A percentile compares a stretch with the other conserved stretches of the same genome.
Evolutionary conservation across 164 flowering plant species (phyloP).

Genomic region (Stephania yunnanensis): DNA sequence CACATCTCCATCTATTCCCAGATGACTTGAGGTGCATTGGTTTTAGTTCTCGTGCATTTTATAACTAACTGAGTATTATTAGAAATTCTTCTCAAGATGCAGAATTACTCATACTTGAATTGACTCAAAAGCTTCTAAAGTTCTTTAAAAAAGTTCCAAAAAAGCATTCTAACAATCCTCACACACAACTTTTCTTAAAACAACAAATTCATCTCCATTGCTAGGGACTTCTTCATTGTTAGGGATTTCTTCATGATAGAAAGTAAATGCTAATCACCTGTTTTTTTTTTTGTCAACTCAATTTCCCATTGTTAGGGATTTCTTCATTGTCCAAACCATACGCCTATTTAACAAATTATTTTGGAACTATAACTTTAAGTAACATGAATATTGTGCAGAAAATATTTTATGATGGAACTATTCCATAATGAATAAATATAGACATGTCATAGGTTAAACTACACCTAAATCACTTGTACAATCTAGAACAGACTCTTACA

Average conservation of each 20-base stretch:
- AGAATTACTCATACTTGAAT: neutral
- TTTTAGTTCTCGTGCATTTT: neutral
- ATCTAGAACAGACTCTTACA: neutral
- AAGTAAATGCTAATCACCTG: too few relatives aligned
- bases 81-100: neutral
- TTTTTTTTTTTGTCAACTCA: too few relatives aligned
- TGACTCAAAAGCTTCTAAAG: neutral
- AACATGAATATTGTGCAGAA: too few relatives aligned
- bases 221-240: too few relatives aligned
- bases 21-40: neutral
- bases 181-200: neutral
- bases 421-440: neutral
- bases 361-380: too few relatives aligned
- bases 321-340: neutral
- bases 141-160: neutral
- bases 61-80: neutral
- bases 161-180: neutral
- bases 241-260: too few relatives aligned
- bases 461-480: neutral
- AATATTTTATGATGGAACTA: too few relatives aligned
- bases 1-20: neutral
- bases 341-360: neutral
- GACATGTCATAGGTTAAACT: neutral
- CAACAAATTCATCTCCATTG: neutral
- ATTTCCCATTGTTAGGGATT: neutral